Percentiles rank a stretch among this genome's conserved stretches.
These are phyloP conservation scores for Fusarium sterilihyphosum DNA, from an alignment of 2,329 filamentous ascomycete species.

Conservation along the genomic window DNA sequence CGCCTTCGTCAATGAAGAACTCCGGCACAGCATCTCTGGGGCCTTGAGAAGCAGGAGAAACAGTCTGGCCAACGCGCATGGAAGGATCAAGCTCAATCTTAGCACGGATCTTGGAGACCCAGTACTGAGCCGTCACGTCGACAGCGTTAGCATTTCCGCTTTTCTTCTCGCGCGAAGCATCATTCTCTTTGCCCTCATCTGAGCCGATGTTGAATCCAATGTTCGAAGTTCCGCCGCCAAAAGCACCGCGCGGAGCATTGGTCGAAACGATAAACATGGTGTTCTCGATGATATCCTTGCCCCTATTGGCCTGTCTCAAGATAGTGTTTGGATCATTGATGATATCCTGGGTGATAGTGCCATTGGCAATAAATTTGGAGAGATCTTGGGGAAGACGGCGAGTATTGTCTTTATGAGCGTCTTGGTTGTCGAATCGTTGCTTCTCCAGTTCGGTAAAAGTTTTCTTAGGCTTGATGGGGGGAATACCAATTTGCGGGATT, in stretches of 20 bases:
- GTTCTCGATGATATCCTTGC: neutral
- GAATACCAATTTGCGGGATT: neutral
- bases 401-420: neutral
- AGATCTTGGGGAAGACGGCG: neutral
- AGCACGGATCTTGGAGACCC: neutral
- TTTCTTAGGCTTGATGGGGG: neutral
- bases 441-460: neutral
- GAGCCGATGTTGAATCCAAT: neutral
- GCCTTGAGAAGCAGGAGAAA: neutral
- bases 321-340: neutral
- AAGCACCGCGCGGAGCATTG: neutral
- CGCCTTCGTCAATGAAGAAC: neutral
- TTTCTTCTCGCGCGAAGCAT: neutral
- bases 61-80: neutral
- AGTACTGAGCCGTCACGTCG: neutral
- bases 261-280: neutral
- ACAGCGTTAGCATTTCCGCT: neutral
- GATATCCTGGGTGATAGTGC: neutral
- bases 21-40: neutral
- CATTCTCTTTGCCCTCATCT: neutral
- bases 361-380: fast-evolving
- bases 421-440: neutral
- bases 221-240: neutral
- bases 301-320: neutral
- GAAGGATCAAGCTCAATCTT: neutral